Base-by-base conservation (phyloP, 768 basidiomycete species). In the Termitomyces sp. region DNA sequence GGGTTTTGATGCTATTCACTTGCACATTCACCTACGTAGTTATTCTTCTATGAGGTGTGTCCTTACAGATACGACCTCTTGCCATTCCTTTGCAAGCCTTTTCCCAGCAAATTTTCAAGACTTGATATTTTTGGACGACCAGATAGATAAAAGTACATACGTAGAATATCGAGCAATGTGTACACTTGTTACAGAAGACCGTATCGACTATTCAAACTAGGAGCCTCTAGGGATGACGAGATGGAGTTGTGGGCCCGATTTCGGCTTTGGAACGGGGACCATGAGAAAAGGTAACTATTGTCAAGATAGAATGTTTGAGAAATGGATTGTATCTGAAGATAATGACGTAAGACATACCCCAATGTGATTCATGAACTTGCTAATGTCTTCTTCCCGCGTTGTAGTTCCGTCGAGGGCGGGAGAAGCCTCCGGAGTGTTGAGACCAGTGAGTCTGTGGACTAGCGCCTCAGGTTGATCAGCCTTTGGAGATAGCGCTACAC, bases 301-400 rank as follows among this genome's bases (percentile, higher is more conserved):
- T 34, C 43, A 55, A 42, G 14, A 40, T 7, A 17, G 7, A 7
- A 31, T 15, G 36, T 36, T 15, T 20, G 14, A 48, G 43, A 34
- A 37, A 53, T 2, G 25, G 5, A n/a, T 58, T 31, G 29, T 14
- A 64, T 38, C 55, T 29, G 53, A 36, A 25, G 46, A 38, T 47
- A 53, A 1, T 25, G 25, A 56, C 43, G 10, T 10, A 57, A 38
- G 56, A 66, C 81, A 57, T 67, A 83, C 81, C 66, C 80, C 80
- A 56, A 81, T 79, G 64, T 79, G 77, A 15, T 74, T 69, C 77
- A 80, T 80, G 63, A 81, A 81, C n/a, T 67, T 76, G 60, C 79
- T 77, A 62, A 80, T 67, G 60, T 81, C 77, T 45, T 70, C 65
- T 20, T 76, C 76, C 52, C 76, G 72, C 25, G 70, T 62, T 42